These are phyloP conservation scores for Didymellaceae sp. DNA, from an alignment of 2,329 filamentous ascomycete genomes.

Conservation along the genomic window DNA sequence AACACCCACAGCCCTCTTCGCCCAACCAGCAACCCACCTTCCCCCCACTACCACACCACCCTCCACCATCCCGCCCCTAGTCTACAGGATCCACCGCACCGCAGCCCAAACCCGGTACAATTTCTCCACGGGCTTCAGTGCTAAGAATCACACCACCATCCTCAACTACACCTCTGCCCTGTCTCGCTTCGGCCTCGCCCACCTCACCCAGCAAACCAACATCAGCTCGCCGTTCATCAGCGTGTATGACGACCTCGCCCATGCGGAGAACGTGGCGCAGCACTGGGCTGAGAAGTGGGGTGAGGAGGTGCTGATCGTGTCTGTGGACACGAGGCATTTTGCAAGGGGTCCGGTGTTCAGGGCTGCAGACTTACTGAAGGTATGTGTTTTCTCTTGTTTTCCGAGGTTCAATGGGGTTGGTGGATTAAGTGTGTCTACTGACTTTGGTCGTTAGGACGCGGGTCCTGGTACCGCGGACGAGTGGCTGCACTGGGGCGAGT, in stretches of 20 bases:
- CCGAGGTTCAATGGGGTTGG: too few relatives aligned
- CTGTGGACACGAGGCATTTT: slow-evolving; percentile 40
- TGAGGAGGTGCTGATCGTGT: slow-evolving; percentile 36
- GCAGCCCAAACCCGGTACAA: slow-evolving; percentile 40
- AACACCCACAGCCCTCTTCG: slow-evolving; percentile 19
- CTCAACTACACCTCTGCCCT: slow-evolving; percentile 32
- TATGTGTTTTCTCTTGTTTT: slow-evolving; percentile 1
- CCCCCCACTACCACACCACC: slow-evolving; percentile 22
- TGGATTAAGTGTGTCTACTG: not conserved
- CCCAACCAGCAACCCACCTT: slow-evolving; percentile 5
- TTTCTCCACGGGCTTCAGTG: slow-evolving; percentile 39
- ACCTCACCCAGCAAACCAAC: slow-evolving; percentile 44
- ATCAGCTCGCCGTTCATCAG: slow-evolving; percentile 43
- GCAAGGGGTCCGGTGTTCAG: slow-evolving; percentile 42
- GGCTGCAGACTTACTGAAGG: slow-evolving; percentile 37
- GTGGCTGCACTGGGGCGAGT: slow-evolving; percentile 45
- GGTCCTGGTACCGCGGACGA: slow-evolving; percentile 11
- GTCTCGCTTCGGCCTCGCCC: slow-evolving; percentile 38
- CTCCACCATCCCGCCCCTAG: slow-evolving; percentile 30
- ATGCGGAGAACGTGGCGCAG: slow-evolving; percentile 38
- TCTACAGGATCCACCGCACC: slow-evolving; percentile 42
- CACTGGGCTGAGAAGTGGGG: slow-evolving; percentile 26
- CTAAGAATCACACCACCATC: slow-evolving; percentile 47
- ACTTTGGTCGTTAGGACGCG: not conserved
- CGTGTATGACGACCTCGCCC: slow-evolving; percentile 37